phyloP scores from a whole-genome alignment of 345 rosid species.

The Noccaea caerulescens region DNA sequence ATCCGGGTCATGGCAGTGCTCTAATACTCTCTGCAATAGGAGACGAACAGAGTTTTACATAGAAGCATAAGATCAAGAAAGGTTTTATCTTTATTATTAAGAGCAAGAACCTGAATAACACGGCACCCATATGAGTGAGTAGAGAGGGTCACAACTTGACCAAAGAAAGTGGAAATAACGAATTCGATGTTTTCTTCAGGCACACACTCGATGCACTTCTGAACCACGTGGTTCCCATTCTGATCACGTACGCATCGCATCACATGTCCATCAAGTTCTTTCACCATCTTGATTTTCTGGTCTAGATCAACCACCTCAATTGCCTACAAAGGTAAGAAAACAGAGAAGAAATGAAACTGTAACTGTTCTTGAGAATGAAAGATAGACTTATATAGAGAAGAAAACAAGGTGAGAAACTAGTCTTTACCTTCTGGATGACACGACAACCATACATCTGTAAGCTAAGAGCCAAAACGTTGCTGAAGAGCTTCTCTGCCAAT shows the following conservation, averaged over 20 bases:
- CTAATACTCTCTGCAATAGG: slow-evolving; percentile 76
- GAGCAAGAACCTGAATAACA: slow-evolving; percentile 74
- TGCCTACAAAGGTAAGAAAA: slow-evolving; percentile 55
- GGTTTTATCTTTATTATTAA: background rate
- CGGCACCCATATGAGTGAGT: slow-evolving; percentile 97
- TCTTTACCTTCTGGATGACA: slow-evolving; percentile 86
- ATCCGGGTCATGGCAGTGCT: slow-evolving; percentile 73
- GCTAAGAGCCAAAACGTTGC: slow-evolving; percentile 85
- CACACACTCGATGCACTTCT: slow-evolving; percentile 93
- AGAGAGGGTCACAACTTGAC: slow-evolving; percentile 83
- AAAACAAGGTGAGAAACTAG: slow-evolving; percentile 4
- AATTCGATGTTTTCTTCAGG: slow-evolving; percentile 88
- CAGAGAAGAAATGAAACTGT: background rate
- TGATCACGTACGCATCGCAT: slow-evolving; percentile 98
- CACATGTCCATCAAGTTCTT: slow-evolving; percentile 88
- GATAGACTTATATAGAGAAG: background rate
- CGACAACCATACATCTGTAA: slow-evolving; percentile 99
- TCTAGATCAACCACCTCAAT: slow-evolving; percentile 92
- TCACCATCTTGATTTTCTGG: slow-evolving; percentile 86
- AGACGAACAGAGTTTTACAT: background rate
- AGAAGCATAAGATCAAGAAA: slow-evolving; percentile 1
- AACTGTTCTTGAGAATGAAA: background rate
- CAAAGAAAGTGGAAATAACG: slow-evolving; percentile 79
- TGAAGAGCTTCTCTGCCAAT: slow-evolving; percentile 75
- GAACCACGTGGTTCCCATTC: slow-evolving; percentile 97